Evolutionary conservation across 2,329 filamentous ascomycete genomes (phyloP).

Genomic region (Fusarium abutilonis): DNA sequence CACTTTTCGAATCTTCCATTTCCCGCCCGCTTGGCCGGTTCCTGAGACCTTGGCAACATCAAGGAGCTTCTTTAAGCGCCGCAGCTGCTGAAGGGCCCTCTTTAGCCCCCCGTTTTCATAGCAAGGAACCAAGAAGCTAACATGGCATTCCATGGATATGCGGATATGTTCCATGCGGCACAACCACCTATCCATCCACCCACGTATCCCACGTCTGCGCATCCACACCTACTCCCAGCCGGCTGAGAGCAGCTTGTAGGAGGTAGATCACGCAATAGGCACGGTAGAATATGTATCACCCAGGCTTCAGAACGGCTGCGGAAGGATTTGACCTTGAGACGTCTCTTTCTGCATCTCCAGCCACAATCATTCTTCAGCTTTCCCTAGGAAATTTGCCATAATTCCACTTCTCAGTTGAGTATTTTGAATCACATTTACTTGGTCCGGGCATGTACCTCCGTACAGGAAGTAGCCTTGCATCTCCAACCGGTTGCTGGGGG

Average conservation of each 20-base stretch:
- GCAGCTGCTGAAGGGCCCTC: slow-evolving; percentile 22
- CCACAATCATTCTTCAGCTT: background rate
- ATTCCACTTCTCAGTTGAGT: background rate
- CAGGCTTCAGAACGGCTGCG: background rate
- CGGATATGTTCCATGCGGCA: slow-evolving; percentile 32
- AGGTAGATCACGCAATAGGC: slow-evolving; percentile 12
- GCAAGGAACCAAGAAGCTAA: slow-evolving; percentile 21
- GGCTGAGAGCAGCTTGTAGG: background rate
- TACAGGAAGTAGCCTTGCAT: slow-evolving; percentile 23
- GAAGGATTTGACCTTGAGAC: background rate
- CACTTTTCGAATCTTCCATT: slow-evolving; percentile 14
- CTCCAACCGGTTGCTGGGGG: slow-evolving; percentile 19
- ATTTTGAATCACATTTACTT: background rate
- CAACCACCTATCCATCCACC: slow-evolving; percentile 21
- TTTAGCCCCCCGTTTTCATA: slow-evolving; percentile 26
- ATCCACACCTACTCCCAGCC: slow-evolving; percentile 17
- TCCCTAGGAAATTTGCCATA: background rate
- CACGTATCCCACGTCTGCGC: slow-evolving; percentile 13
- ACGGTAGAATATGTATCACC: slow-evolving; percentile 1
- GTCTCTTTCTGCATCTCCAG: background rate
- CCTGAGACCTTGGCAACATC: slow-evolving; percentile 24
- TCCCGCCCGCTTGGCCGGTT: background rate
- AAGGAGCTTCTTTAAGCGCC: slow-evolving; percentile 13
- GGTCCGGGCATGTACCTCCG: slow-evolving; percentile 1
- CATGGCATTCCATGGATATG: slow-evolving; percentile 14